A percentile compares a stretch with the other conserved stretches of the same genome.
Conservation (phyloP, 2,329 filamentous ascomycete species). For the Alternaria conjuncta region DNA sequence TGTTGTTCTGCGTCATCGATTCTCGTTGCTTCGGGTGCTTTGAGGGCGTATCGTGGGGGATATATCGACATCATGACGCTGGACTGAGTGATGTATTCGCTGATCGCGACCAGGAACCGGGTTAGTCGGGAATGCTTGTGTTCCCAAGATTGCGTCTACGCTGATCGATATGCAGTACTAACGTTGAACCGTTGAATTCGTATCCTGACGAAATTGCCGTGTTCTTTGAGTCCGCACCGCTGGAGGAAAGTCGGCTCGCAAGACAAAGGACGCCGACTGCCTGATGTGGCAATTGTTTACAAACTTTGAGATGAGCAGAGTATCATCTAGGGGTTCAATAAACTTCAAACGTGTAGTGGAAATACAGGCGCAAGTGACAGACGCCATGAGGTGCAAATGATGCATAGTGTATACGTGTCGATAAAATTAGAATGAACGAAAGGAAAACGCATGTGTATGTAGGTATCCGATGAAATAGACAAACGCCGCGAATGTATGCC, state of each 20-base stretch:
- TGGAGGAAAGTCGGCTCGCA: background rate
- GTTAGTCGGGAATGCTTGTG: background rate
- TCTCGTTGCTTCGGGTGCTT: background rate
- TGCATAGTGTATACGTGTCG: background rate
- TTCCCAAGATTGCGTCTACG: too few relatives aligned
- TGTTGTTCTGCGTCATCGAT: constrained; percentile 11
- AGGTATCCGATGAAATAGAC: background rate
- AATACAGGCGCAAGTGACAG: background rate
- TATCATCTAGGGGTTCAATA: too few relatives aligned
- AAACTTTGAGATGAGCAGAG: background rate
- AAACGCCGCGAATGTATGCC: background rate
- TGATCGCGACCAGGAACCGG: background rate
- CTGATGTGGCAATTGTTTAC: background rate
- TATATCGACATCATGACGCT: background rate
- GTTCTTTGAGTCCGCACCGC: background rate
- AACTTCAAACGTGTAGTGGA: background rate
- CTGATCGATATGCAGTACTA: background rate
- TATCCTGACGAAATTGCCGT: background rate
- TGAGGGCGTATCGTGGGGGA: background rate
- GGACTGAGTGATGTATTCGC: background rate
- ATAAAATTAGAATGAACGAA: background rate
- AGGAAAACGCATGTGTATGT: background rate
- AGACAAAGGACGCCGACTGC: too few relatives aligned
- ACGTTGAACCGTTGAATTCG: background rate
- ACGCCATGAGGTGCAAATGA: background rate